Evolutionary conservation across 2,329 filamentous ascomycete species (phyloP).

Genomic region (Stagonosporopsis vannaccii): DNA sequence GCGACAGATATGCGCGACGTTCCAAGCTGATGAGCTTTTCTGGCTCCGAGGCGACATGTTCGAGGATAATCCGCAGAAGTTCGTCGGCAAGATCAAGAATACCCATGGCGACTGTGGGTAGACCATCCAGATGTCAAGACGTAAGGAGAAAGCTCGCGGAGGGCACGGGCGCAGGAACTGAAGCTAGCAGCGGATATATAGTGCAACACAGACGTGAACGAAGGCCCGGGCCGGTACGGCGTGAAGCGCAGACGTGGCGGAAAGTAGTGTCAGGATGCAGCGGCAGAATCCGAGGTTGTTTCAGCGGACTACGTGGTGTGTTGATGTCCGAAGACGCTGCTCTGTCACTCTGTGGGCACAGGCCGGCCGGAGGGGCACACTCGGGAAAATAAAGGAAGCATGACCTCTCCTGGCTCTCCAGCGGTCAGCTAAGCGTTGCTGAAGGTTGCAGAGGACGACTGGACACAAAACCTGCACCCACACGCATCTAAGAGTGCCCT

Average conservation of each 20-base stretch:
- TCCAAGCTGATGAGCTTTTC: conserved; percentile 60
- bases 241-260: conserved; percentile 33
- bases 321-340: conserved; percentile 35
- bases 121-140: conserved; percentile 37
- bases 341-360: conserved; percentile 29
- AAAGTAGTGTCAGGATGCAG: conserved; percentile 29
- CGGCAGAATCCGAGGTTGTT: conserved; percentile 27
- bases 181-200: conserved; percentile 33
- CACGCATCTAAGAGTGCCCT: conserved; percentile 28
- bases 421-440: conserved; percentile 48
- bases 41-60: conserved; percentile 60
- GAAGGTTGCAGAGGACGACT: conserved; percentile 43
- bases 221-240: conserved; percentile 36
- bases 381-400: conserved; percentile 41
- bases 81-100: conserved; percentile 57
- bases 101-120: conserved; percentile 39
- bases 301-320: conserved; percentile 33
- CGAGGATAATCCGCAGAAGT: conserved; percentile 59
- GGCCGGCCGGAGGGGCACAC: conserved; percentile 41
- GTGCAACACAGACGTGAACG: conserved; percentile 11
- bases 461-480: conserved; percentile 43
- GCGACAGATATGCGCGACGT: conserved; percentile 59
- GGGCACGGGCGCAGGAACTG: conserved; percentile 22
- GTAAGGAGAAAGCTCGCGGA: conserved; percentile 12
- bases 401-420: conserved; percentile 42